Evolutionary conservation across 257 asterid genomes (phyloP).

Genomic region (Solanum paucissectum): DNA sequence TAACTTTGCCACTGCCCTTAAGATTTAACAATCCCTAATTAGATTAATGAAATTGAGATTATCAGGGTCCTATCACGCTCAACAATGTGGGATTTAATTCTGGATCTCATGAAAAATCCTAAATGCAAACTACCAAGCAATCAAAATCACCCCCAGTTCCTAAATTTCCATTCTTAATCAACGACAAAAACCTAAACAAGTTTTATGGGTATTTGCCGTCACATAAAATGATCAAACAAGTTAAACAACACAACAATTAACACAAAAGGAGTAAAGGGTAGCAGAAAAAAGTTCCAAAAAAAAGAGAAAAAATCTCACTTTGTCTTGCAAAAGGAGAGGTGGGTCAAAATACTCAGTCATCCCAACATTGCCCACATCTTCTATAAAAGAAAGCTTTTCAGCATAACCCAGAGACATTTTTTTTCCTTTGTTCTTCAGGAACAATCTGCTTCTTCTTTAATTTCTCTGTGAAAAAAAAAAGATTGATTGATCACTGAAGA

Average conservation of each 20-base stretch:
- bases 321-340: constrained; percentile 56
- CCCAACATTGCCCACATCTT: constrained; percentile 97
- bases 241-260: not conserved
- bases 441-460: not conserved
- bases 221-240: constrained; percentile 10
- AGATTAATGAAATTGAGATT: not conserved
- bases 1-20: not conserved
- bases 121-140: not conserved
- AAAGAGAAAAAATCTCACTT: constrained; percentile 23
- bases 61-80: not conserved
- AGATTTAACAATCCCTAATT: not conserved
- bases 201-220: constrained; percentile 6
- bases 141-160: not conserved
- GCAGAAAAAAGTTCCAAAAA: not conserved
- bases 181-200: constrained; percentile 5
- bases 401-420: constrained; percentile 94
- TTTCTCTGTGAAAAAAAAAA: not conserved
- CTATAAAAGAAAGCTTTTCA: constrained; percentile 75
- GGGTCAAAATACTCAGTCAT: constrained; percentile 80
- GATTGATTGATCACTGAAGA: not conserved
- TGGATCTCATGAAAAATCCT: constrained; percentile 28
- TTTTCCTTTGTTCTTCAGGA: not conserved
- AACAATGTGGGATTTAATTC: not conserved
- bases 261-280: not conserved
- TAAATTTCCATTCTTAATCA: not conserved